Conservation (phyloP, 139 green algal species). For the Tetraselmis striata region DNA sequence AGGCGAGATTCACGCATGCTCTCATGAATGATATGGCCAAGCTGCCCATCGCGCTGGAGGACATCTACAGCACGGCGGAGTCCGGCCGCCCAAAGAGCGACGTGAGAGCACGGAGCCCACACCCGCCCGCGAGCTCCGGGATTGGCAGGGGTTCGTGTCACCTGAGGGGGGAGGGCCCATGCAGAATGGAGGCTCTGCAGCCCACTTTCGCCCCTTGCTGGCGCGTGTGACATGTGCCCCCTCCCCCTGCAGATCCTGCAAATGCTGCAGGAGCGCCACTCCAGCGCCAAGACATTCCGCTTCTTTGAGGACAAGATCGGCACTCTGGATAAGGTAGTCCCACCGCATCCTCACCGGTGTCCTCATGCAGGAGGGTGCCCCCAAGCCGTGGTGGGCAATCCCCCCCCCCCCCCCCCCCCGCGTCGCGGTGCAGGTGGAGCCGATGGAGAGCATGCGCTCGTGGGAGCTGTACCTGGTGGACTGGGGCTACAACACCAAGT, state of each 20-base stretch:
- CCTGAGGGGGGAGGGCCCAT: too few relatives aligned
- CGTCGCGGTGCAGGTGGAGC: not conserved
- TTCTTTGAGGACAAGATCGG: conserved; percentile 91
- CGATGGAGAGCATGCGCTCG: not conserved
- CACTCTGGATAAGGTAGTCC: conserved; percentile 80
- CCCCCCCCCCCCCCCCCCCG: too few relatives aligned
- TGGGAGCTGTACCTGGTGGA: conserved; percentile 86
- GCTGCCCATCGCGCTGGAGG: conserved; percentile 66
- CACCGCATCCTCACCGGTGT: too few relatives aligned
- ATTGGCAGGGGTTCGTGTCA: too few relatives aligned
- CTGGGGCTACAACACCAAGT: conserved; percentile 87
- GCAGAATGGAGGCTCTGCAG: too few relatives aligned
- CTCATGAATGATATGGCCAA: conserved; percentile 79
- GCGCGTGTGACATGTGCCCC: not conserved
- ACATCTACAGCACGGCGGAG: conserved; percentile 73
- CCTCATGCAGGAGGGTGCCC: too few relatives aligned
- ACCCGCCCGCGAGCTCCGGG: too few relatives aligned
- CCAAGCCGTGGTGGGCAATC: too few relatives aligned
- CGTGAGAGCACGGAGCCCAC: too few relatives aligned
- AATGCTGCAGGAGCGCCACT: conserved; percentile 49
- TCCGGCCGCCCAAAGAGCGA: conserved; percentile 71
- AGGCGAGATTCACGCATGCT: conserved; percentile 78
- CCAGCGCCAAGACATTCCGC: conserved; percentile 29
- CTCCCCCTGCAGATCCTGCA: conserved; percentile 24
- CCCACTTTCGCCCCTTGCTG: not conserved